Evolutionary conservation across 1,284 basidiomycete species (phyloP), one percentile per base, ranked within the genome.

Genomic region (Sanguinoderma infundibulare): DNA sequence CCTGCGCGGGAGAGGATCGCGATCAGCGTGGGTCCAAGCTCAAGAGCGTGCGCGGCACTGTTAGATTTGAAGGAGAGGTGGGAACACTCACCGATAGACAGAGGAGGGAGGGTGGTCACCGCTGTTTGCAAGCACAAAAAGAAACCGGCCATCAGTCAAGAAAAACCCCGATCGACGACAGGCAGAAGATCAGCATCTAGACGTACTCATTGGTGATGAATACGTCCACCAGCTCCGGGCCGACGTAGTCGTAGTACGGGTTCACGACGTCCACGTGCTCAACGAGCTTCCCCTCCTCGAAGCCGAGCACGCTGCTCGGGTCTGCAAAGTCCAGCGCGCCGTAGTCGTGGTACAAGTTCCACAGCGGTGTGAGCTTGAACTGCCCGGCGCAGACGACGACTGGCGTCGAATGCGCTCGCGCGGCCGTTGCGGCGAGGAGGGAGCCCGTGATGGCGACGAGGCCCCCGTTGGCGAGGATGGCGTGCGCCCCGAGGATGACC

Each of bases 161-260:
- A 38, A 1, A 17, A 32, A 50, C 24, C n/a, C 14, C 14, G n/a
- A n/a, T n/a, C n/a, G n/a, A n/a, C n/a, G n/a, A n/a, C n/a, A 30
- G 24, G 30, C 44, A 44, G 42, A 49, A 53, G 28, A 22, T 26
- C 47, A 57, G 56, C 60, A n/a, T n/a, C n/a, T n/a, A 6, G 2
- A 87, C 94, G 81, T 73, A 96, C 95, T 96, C 93, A 70, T 99
- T 99, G 10, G 96, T 98, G 70, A 98, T 95, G 73, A 95, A 97
- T 20, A 96, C 91, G 73, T 96, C 92, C 57, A 99, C 87, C 63
- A 98, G 78, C 73, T 98, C 94, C 12, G 96, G 96, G 49, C 88
- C 84, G 46, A 99, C 92, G 75, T 98, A 97, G 76, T 99, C 97
- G 74, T 94, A 98, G 72, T 92, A 93, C 20, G 96, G 95, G 72